Base-by-base conservation (phyloP, 352 stramenopile genomes). In the Globisporangium mamillatum region DNA sequence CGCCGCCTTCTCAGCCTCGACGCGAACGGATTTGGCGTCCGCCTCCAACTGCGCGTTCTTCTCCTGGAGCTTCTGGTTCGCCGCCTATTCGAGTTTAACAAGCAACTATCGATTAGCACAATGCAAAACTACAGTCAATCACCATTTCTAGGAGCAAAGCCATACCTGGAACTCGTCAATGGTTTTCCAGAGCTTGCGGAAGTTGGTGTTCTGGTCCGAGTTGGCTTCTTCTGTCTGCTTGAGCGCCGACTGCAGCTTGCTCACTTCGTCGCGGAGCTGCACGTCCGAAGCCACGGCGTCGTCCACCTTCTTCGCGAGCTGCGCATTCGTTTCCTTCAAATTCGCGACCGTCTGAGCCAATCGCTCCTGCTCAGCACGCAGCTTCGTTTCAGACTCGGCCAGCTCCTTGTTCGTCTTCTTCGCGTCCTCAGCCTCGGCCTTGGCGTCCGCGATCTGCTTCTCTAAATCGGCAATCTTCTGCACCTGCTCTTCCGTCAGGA, bases 121-220 rank as follows among this genome's bases (percentile, higher is more conserved):
- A 41, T 6, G 16, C 10, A 10, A 14, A 48, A n/a, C 14, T 6
- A 36, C n/a, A 60, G 10, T 14, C 12, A 54, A 20, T 1, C 36
- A 22, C 12, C 41, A 22, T 22, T n/a, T 9, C 57, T 18, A 6
- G 20, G 18, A 56, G 5, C 25, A 24, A 65, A 18, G 27, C 14
- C 59, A 20, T 55, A 74, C 69, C 69, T 75, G 79, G 27, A 85
- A 70, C 46, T 82, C 78, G 57, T 85, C 79, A 29, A 84, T 82
- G 38, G 71, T 78, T 67, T 82, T 85, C 77, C 76, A 81, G 9
- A 88, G 70, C 69, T 84, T 82, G 34, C 76, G 75, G 22, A 88
- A 72, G 38, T 82, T 78, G 55, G 75, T 82, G 69, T 88, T 76
- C 57, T 75, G 72, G 4, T 76, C 68, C 48, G 81, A 76, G 41